Percentiles rank a stretch among this genome's conserved stretches.
Evolutionary conservation across 495 filamentous ascomycete genomes (phyloP).

Genomic region (Aspergillus ellipticus): DNA sequence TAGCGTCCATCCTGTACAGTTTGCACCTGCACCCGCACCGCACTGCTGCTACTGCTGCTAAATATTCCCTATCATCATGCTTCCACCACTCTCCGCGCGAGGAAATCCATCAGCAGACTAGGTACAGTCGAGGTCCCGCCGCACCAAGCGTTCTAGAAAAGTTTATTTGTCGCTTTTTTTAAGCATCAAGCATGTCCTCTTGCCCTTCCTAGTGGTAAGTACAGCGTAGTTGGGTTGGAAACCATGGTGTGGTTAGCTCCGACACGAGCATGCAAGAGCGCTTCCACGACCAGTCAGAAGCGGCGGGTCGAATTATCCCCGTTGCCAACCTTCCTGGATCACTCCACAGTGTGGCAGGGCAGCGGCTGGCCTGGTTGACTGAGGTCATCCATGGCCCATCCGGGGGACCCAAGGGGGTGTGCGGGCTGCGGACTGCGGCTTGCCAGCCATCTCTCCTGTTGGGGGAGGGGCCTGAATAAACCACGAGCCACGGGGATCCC

Average conservation of each 20-base stretch:
- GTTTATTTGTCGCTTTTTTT: background rate
- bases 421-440: too few relatives aligned
- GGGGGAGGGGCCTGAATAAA: background rate
- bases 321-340: background rate
- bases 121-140: too few relatives aligned
- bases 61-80: background rate
- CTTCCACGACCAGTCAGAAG: background rate
- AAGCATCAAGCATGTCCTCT: too few relatives aligned
- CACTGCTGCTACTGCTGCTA: background rate
- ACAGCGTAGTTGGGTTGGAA: background rate
- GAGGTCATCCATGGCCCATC: background rate
- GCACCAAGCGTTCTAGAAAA: slow-evolving; percentile 1
- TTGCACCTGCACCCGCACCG: too few relatives aligned
- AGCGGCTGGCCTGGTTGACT: background rate
- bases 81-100: background rate
- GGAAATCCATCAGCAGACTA: background rate
- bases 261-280: background rate
- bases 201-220: too few relatives aligned
- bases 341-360: slow-evolving; percentile 3
- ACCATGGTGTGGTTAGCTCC: background rate
- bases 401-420: background rate
- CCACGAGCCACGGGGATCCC: background rate
- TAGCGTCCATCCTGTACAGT: too few relatives aligned
- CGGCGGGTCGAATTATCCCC: background rate
- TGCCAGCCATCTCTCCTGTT: background rate